Evolutionary conservation across 2,329 filamentous ascomycete species (phyloP), one percentile per base, ranked within the genome.

Genomic region (Clonostachys byssicola): DNA sequence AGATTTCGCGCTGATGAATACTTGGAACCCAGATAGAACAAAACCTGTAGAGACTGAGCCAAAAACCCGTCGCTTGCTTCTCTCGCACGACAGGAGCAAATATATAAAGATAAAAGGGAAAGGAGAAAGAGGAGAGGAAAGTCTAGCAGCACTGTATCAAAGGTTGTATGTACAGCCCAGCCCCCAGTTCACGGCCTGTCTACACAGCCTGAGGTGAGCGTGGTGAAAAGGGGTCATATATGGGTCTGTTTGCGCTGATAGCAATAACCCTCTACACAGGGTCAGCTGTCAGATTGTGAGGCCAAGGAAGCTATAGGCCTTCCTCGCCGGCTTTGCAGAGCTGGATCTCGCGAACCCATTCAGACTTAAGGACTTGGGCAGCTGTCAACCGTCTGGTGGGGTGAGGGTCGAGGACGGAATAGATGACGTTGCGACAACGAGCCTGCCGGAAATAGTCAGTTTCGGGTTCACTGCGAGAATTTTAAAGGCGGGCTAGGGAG

Each of bases 291-390:
- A 30, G 23, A 8, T 30, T 30, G 3, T 30, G 23, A 30, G 23
- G 23, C 23, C 23, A 30, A 30, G 23, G 23, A 14, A 36, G 54
- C 69, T 79, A 96, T 59, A 95, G 85, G 49, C 94, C 94, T 77
- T 97, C 92, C 70, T 97, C 89, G 56, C 92, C 94, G 51, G 94
- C 92, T 70, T 92, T 94, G 75, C 94, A 99, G 49, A 97, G 80
- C 71, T 92, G 95, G 69, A 97, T 96, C 68, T 96, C 92, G 57
- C 94, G 89, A 56, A 94, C 91, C 94, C 94, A 99, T 73, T 99
- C 94, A 5, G 92, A 97, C 70, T 96, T 96, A 60, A 99, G 83
- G 48, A 97, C 90, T 71, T 99, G 94, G 39, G 92, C 92, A 49
- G 94, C 92, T 33, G 91, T 96, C 64, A 99, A 92, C 57, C 94